Base-by-base conservation (phyloP, 768 basidiomycete species). In the Russula earlei region DNA sequence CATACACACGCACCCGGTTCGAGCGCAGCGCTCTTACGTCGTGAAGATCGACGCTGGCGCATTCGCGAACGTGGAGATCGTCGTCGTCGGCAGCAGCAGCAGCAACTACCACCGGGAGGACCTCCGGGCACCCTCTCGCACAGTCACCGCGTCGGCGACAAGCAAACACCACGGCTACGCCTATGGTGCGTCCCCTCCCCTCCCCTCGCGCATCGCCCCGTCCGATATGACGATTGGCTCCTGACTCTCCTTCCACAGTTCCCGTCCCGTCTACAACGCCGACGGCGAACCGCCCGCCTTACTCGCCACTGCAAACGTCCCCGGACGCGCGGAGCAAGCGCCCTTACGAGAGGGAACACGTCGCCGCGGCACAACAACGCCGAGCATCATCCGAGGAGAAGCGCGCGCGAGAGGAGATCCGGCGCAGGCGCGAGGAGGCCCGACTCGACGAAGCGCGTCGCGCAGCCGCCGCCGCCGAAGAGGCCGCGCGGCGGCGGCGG, bases 401-500 rank as follows among this genome's bases (percentile, higher is more conserved):
- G 14, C 56, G 52, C 46, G 19, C 49, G 11, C 20, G 36, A 41
- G 50, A 46, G 15, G 43, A 41, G n/a, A 37, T 12, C 27, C 50
- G 34, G n/a, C 48, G 43, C n/a, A 27, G 29, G 10, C 45, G 46
- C 12, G 58, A 59, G 7, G 58, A 56, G 24, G 55, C 41, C 5
- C 40, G 37, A 15, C 25, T 49, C 17, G 58, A 48, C 9, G 58
- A 60, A 38, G 49, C 49, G 20, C 49, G 44, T 25, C 59, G 55
- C 5, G 38, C 37, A n/a, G 55, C 54, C 12, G 44, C 41, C 6
- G 36, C 14, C 3, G 54, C 40, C 19, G 33, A 36, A 8, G 67
- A 72, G 36, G 73, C 74, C 54, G 77, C 81, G 31, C 79, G 83
- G 54, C 70, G 67, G 10, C 75, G 75, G 56, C 72, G 34, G 31